Base-by-base conservation (phyloP, 208 protist species). In the Leishmania major region DNA sequence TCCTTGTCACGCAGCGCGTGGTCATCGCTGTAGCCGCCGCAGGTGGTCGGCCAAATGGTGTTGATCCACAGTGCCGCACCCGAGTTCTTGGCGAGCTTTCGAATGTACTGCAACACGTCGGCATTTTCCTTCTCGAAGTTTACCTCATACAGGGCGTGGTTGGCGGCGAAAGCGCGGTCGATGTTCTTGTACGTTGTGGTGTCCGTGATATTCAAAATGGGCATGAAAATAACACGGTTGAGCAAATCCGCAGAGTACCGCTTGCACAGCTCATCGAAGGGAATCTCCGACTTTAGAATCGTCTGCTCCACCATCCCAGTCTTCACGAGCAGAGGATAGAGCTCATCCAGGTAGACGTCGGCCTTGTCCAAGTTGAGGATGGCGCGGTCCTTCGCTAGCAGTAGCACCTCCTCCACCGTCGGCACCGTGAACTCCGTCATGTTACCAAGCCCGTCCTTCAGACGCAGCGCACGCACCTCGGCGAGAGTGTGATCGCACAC, bases 351-450 rank as follows among this genome's bases (percentile, higher is more conserved):
- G 87, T 92, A 94, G 22, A 91, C 57, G 73, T 94, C 91, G 3
- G 91, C 91, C 81, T 94, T 94, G 79, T 94, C 91, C n/a, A 94
- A 89, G 77, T 94, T 94, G 37, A 94, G 60, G 25, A 87, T 79
- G 31, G 88, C 77, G 76, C 79, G 83, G 81, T 75, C 79, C 64
- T 88, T 89, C 45, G 78, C 83, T 15, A 88, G 83, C 51, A 82
- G 67, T 0, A 94, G 85, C 66, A 88, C 80, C 82, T 94, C 84
- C 83, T 92, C 88, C 40, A 90, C 83, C 25, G 91, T 92, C 47
- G 91, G 88, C 5, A 94, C 78, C 45, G 82, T 91, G 80, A 91
- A 94, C 80, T 94, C 91, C 37, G 91, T 94, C 87, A 94, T 92
- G 84, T 94, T 94, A 60, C 89, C 85, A 1, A 94, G 88, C 28